Conservation (phyloP, 495 filamentous ascomycete species). For the Xylaria palmicola region DNA sequence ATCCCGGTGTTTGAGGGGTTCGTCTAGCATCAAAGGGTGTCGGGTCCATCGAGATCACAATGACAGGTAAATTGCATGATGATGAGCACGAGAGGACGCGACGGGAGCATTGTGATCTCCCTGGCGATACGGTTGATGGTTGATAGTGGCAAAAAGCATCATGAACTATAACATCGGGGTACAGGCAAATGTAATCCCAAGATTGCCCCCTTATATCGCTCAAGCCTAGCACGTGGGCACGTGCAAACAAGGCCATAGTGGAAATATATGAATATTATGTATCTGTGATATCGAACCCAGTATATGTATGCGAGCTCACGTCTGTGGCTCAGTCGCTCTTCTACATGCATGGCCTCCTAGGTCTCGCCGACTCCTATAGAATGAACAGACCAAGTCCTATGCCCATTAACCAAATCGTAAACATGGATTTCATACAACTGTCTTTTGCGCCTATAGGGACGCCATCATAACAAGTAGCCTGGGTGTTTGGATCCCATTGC, state of each 20-base stretch:
- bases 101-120: no score
- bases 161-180: no score
- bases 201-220: no score
- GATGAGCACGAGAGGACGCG: no score
- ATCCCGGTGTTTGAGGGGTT: no score
- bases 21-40: no score
- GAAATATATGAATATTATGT: conserved; percentile 28
- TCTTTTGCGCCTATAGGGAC: background rate
- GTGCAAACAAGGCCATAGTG: background rate
- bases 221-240: no score
- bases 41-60: no score
- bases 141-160: no score
- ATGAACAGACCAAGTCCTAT: conserved; percentile 14
- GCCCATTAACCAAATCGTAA: conserved; percentile 23
- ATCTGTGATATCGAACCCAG: conserved; percentile 25
- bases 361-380: conserved; percentile 17
- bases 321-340: conserved; percentile 16
- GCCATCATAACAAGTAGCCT: background rate
- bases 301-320: conserved; percentile 28
- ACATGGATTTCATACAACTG: conserved; percentile 15
- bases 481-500: background rate
- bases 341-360: conserved; percentile 27
- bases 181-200: no score
- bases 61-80: no score
- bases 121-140: no score